Percentiles rank a stretch among this genome's conserved stretches.
Evolutionary conservation across 768 basidiomycete genomes (phyloP).

Genomic region (Coprinopsis sp.): DNA sequence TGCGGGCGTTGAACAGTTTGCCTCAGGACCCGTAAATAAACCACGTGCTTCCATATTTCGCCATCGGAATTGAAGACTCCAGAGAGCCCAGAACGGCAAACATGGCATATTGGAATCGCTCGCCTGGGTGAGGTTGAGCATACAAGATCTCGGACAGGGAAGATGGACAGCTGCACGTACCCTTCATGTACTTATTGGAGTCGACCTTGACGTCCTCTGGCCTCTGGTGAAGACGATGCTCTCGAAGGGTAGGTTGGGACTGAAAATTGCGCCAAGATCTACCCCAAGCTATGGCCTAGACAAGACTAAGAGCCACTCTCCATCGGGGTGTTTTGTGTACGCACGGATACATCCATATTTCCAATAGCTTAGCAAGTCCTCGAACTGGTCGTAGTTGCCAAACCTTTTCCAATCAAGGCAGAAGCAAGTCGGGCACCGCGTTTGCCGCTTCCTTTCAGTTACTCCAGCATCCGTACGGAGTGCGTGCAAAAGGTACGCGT

Average conservation of each 20-base stretch:
- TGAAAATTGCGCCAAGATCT: conserved; percentile 38
- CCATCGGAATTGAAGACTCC: conserved; percentile 73
- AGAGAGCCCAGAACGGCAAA: conserved; percentile 52
- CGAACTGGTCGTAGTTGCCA: conserved; percentile 44
- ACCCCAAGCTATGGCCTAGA: no score
- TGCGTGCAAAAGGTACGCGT: neutral
- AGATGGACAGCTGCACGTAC: conserved; percentile 28
- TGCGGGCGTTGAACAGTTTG: neutral
- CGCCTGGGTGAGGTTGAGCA: conserved; percentile 24
- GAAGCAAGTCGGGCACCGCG: conserved; percentile 45
- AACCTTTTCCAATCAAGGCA: conserved; percentile 28
- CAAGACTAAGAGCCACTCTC: no score
- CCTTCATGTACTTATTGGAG: conserved; percentile 58
- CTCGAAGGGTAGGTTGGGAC: conserved; percentile 41
- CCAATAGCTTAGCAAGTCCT: conserved; percentile 32
- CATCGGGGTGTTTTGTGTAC: conserved; percentile 1
- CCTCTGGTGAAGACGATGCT: conserved; percentile 43
- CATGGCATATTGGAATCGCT: conserved; percentile 39
- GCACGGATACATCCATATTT: conserved; percentile 48
- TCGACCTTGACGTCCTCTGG: conserved; percentile 57
- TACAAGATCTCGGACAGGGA: neutral
- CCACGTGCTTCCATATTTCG: conserved; percentile 12
- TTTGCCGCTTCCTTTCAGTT: conserved; percentile 36
- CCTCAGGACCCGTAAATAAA: neutral
- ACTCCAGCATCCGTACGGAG: conserved; percentile 15